Percentiles rank a stretch among this genome's conserved stretches.
Conservation (phyloP, 2,329 filamentous ascomycete genomes). For the Stemphylium vesicarium region DNA sequence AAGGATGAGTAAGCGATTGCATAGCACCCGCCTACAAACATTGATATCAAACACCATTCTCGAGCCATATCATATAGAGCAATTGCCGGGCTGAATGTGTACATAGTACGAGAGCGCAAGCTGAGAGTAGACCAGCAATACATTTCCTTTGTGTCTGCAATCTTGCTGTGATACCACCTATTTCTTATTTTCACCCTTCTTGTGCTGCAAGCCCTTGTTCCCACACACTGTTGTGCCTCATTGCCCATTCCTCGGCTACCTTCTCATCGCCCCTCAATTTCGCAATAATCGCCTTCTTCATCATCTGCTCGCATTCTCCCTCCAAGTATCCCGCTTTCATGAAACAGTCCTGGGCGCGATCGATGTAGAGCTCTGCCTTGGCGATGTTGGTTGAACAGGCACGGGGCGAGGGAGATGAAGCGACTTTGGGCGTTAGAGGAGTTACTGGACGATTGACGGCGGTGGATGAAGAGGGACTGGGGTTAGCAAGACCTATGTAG, state of each 20-base stretch:
- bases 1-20: slow-evolving; percentile 65
- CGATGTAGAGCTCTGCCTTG: slow-evolving; percentile 45
- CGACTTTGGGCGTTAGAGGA: slow-evolving; percentile 1
- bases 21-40: slow-evolving; percentile 3
- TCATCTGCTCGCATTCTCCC: slow-evolving; percentile 79
- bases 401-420: slow-evolving; percentile 15
- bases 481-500: slow-evolving; percentile 76
- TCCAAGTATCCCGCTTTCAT: slow-evolving; percentile 69
- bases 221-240: slow-evolving; percentile 45
- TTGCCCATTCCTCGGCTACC: slow-evolving; percentile 46
- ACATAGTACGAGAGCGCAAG: slow-evolving; percentile 32
- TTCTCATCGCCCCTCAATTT: slow-evolving; percentile 62
- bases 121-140: slow-evolving; percentile 37
- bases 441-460: not conserved
- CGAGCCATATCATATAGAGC: slow-evolving; percentile 3
- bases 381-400: slow-evolving; percentile 31
- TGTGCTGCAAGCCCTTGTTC: slow-evolving; percentile 28
- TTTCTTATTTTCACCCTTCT: not conserved
- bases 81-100: slow-evolving; percentile 21
- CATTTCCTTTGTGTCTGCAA: slow-evolving; percentile 40
- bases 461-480: slow-evolving; percentile 21
- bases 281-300: slow-evolving; percentile 81
- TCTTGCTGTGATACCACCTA: not conserved
- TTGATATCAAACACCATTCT: slow-evolving; percentile 7
- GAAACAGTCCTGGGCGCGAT: slow-evolving; percentile 56